Conservation (phyloP, 2,329 filamentous ascomycete genomes). For the Epichloe festucae region DNA sequence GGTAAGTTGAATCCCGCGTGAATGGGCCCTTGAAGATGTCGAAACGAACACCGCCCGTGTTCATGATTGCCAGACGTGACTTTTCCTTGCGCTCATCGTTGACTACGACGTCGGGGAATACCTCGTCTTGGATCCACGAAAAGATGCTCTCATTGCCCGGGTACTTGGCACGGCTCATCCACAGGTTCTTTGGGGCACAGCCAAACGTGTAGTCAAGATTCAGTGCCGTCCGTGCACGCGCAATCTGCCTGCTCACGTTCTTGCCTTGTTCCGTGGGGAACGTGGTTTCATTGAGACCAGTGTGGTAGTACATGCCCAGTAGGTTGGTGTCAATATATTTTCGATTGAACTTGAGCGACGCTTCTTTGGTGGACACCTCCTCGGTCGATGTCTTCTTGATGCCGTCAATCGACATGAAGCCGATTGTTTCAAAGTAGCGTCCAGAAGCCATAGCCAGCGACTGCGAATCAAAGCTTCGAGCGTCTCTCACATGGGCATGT, state of each 20-base stretch:
- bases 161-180: conserved; percentile 70
- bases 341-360: conserved; percentile 50
- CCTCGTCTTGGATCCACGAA: conserved; percentile 61
- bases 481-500: conserved; percentile 80
- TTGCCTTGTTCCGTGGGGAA: conserved; percentile 67
- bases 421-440: conserved; percentile 88
- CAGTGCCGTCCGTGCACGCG: conserved; percentile 54
- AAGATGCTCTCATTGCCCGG: conserved; percentile 65
- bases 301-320: conserved; percentile 71
- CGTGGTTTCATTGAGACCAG: conserved; percentile 52
- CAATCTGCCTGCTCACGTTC: conserved; percentile 58
- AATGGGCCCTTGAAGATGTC: conserved; percentile 91
- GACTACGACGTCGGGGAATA: conserved; percentile 55
- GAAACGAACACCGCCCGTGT: conserved; percentile 86
- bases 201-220: conserved; percentile 62
- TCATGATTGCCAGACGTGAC: conserved; percentile 62
- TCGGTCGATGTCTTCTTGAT: conserved; percentile 22
- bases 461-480: conserved; percentile 63
- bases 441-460: conserved; percentile 76
- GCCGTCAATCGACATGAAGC: conserved; percentile 79
- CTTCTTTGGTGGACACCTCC: conserved; percentile 17
- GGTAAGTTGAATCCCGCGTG: conserved; percentile 74
- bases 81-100: conserved; percentile 44
- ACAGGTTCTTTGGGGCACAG: conserved; percentile 70
- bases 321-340: conserved; percentile 93